phyloP scores from a whole-genome alignment of 2,329 filamentous ascomycete species.

The Escovopsis sp. region DNA sequence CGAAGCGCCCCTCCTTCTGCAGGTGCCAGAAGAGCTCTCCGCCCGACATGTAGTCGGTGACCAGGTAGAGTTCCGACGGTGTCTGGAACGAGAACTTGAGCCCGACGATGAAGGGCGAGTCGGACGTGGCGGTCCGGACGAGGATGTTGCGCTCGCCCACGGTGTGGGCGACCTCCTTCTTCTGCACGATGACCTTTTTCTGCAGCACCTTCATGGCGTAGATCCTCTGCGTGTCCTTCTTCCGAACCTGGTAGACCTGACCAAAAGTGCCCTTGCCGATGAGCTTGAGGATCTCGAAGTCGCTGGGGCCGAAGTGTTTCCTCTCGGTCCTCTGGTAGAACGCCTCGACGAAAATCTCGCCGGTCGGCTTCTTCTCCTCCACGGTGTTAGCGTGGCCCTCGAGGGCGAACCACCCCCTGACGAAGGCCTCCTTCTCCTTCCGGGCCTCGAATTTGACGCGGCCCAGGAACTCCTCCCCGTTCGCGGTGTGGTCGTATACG shows the following conservation, averaged over 20 bases:
- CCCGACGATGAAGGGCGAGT: conserved; percentile 94
- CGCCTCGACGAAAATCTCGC: conserved; percentile 80
- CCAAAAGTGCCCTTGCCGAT: conserved; percentile 98
- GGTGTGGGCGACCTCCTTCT: conserved; percentile 97
- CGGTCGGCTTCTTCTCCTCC: conserved; percentile 59
- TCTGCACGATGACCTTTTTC: conserved; percentile 99
- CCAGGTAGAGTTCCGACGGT: conserved; percentile 89
- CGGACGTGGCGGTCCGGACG: conserved; percentile 85
- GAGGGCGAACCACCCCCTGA: conserved; percentile 76
- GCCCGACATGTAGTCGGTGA: conserved; percentile 98
- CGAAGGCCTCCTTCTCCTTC: conserved; percentile 50
- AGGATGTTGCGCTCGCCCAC: conserved; percentile 95
- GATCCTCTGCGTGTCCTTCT: conserved; percentile 89
- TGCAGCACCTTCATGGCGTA: conserved; percentile 99
- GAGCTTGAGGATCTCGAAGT: conserved; percentile 90
- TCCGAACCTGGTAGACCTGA: conserved; percentile 95
- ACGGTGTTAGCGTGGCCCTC: conserved; percentile 59
- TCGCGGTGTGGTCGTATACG: conserved; percentile 70
- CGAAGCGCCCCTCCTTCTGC: conserved; percentile 91
- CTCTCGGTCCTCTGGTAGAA: conserved; percentile 76
- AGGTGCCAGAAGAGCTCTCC: conserved; percentile 98
- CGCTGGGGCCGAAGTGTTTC: conserved; percentile 83
- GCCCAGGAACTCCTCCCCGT: conserved; percentile 80
- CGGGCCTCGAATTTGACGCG: conserved; percentile 68
- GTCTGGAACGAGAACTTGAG: conserved; percentile 99